A percentile compares a stretch with the other conserved stretches of the same genome.
Conservation (phyloP, 2,329 filamentous ascomycete species). For the Coleophoma crateriformis region DNA sequence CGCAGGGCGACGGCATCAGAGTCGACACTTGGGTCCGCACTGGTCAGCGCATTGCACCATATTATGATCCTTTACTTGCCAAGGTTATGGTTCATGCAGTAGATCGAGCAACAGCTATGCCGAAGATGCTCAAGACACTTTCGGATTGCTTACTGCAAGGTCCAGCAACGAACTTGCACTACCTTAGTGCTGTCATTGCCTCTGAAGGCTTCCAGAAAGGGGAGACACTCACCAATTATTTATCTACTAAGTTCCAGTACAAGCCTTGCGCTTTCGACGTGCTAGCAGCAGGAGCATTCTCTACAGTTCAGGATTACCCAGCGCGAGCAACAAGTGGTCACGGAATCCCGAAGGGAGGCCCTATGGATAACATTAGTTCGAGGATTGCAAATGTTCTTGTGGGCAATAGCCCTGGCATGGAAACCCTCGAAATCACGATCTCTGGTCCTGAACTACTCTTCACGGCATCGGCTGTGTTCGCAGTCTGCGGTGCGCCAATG, state of each 20-base stretch:
- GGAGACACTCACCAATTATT: slow-evolving; percentile 30
- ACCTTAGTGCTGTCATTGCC: slow-evolving; percentile 45
- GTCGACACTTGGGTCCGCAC: slow-evolving; percentile 66
- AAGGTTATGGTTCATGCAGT: slow-evolving; percentile 63
- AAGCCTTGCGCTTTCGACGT: slow-evolving; percentile 28
- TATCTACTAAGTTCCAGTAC: slow-evolving; percentile 26
- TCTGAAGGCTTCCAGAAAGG: slow-evolving; percentile 26
- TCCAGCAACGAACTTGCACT: slow-evolving; percentile 49
- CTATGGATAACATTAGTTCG: slow-evolving; percentile 29
- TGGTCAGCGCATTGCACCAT: slow-evolving; percentile 66
- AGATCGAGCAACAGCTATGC: slow-evolving; percentile 54
- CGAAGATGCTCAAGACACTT: slow-evolving; percentile 56
- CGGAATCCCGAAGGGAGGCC: slow-evolving; percentile 34
- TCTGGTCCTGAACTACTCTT: slow-evolving; percentile 54
- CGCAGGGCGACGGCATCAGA: slow-evolving; percentile 31
- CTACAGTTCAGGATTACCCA: slow-evolving; percentile 35
- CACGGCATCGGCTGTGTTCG: slow-evolving; percentile 44
- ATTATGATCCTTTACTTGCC: slow-evolving; percentile 73
- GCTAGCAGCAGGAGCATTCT: slow-evolving; percentile 28
- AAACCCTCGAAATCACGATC: slow-evolving; percentile 55
- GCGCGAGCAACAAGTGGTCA: slow-evolving; percentile 32
- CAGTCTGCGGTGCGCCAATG: slow-evolving; percentile 51
- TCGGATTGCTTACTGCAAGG: slow-evolving; percentile 46
- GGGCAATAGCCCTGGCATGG: slow-evolving; percentile 45
- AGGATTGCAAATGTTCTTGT: slow-evolving; percentile 51